These are phyloP conservation scores for Jackrogersella multiformis DNA, from an alignment of 495 filamentous ascomycete species.

Conservation along the genomic window DNA sequence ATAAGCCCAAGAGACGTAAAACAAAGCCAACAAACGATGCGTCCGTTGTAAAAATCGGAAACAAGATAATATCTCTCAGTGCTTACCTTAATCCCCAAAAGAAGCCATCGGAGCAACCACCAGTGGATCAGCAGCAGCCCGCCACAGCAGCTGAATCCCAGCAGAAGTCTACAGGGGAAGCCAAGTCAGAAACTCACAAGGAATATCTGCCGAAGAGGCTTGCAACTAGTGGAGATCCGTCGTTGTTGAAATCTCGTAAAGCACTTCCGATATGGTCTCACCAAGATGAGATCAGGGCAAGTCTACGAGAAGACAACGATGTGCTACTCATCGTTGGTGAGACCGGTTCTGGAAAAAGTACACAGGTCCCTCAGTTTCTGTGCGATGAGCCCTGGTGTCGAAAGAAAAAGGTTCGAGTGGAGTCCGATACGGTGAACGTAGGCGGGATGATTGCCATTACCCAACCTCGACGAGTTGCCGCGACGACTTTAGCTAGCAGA, in stretches of 20 bases:
- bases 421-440: slow-evolving; percentile 62
- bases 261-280: slow-evolving; percentile 83
- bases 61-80: slow-evolving; percentile 53
- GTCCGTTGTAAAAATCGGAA: slow-evolving; percentile 49
- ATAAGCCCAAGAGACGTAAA: slow-evolving; percentile 44
- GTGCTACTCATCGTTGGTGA: slow-evolving; percentile 90
- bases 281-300: slow-evolving; percentile 71
- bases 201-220: not conserved
- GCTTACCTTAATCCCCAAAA: slow-evolving; percentile 51
- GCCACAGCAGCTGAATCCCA: slow-evolving; percentile 13
- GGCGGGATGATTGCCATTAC: slow-evolving; percentile 95
- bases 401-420: slow-evolving; percentile 60
- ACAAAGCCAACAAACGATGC: slow-evolving; percentile 37
- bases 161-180: slow-evolving; percentile 14
- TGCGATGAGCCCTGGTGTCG: slow-evolving; percentile 81
- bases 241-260: slow-evolving; percentile 55
- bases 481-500: slow-evolving; percentile 87
- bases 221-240: slow-evolving; percentile 40
- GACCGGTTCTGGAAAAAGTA: slow-evolving; percentile 96
- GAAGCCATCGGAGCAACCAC: slow-evolving; percentile 38
- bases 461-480: slow-evolving; percentile 91
- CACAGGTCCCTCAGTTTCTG: slow-evolving; percentile 93
- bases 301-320: slow-evolving; percentile 69
- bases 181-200: slow-evolving; percentile 5
- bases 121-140: slow-evolving; percentile 14